Conservation (phyloP, 1,284 basidiomycete genomes). For the Ganoderma lingzhi region DNA sequence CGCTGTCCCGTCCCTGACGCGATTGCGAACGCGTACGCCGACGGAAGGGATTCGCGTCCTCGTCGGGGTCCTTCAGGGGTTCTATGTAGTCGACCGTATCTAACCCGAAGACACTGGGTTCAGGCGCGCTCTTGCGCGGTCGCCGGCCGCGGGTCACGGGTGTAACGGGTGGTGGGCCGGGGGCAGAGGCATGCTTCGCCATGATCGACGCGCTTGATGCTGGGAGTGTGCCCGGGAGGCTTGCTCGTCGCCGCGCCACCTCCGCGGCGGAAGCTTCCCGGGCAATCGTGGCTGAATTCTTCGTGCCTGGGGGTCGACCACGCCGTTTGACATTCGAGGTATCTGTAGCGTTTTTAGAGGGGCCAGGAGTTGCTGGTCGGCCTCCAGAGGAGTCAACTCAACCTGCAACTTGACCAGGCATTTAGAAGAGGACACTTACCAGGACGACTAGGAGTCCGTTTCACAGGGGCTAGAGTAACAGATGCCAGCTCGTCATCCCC, state of each 20-base stretch:
- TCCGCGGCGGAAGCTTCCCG: constrained; percentile 21
- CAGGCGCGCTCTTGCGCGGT: constrained; percentile 25
- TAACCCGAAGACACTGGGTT: constrained; percentile 12
- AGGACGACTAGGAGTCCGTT: constrained; percentile 17
- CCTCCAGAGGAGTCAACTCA: neutral
- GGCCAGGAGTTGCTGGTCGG: neutral
- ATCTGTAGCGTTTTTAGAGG: neutral
- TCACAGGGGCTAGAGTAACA: neutral
- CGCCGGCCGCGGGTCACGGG: constrained; percentile 25
- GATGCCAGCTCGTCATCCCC: constrained; percentile 1
- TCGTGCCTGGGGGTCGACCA: constrained; percentile 27
- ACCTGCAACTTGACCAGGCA: neutral
- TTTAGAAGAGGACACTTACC: constrained; percentile 22
- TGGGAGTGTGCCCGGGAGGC: neutral
- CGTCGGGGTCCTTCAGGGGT: constrained; percentile 26
- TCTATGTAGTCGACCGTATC: constrained; percentile 23
- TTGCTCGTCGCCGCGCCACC: neutral
- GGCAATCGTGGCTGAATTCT: constrained; percentile 25
- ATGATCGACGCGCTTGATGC: constrained; percentile 8
- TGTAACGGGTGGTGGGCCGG: neutral
- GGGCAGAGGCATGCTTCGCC: neutral
- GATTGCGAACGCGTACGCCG: constrained; percentile 5
- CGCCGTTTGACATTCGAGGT: constrained; percentile 14
- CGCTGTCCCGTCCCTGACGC: neutral
- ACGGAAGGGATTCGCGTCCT: neutral